Evolutionary conservation across 2,329 filamentous ascomycete genomes (phyloP).

Genomic region (Sporothrix variecibatus): DNA sequence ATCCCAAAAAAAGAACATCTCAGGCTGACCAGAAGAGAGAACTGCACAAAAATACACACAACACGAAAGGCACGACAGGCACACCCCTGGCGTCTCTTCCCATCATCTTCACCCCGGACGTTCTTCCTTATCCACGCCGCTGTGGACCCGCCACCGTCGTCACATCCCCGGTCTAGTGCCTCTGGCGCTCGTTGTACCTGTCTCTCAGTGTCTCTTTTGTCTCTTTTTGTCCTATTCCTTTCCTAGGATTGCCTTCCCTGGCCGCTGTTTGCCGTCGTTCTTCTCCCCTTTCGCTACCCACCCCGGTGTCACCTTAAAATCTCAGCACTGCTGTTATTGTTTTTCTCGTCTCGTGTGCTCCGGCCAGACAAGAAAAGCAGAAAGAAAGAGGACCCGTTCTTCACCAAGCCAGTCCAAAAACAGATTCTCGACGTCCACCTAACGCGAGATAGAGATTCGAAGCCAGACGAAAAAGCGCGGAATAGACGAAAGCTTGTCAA

Average conservation of each 20-base stretch:
- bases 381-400: neutral
- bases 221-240: neutral
- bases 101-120: slow-evolving; percentile 17
- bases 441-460: slow-evolving; percentile 10
- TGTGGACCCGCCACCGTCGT: slow-evolving; percentile 2
- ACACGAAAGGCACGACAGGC: neutral
- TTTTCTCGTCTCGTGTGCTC: neutral
- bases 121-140: slow-evolving; percentile 11
- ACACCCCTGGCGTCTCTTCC: neutral
- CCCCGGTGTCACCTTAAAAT: neutral
- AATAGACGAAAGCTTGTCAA: slow-evolving; percentile 16
- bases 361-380: neutral
- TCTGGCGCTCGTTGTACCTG: neutral
- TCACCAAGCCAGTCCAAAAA: slow-evolving; percentile 6
- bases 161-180: slow-evolving; percentile 14
- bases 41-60: neutral
- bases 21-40: neutral
- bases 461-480: neutral
- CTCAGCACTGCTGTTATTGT: neutral
- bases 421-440: neutral
- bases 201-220: neutral
- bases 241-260: neutral
- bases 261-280: slow-evolving; percentile 2
- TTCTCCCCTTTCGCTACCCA: neutral
- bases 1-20: neutral